Evolutionary conservation across 768 basidiomycete genomes (phyloP).

Genomic region (Boletus rubroflammeus): DNA sequence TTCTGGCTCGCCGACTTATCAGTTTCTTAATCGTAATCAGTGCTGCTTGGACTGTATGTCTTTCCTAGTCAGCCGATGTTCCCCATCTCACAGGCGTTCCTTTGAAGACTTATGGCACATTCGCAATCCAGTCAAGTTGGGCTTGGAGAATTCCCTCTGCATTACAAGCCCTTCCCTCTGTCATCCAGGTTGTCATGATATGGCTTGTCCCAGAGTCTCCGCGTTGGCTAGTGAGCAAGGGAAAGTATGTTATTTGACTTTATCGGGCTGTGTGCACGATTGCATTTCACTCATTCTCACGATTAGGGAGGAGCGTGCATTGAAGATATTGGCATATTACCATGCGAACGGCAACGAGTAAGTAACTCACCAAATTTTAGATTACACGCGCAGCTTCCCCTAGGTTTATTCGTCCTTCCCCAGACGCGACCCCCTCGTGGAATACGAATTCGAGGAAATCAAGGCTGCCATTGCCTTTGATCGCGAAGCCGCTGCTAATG

Average conservation of each 20-base stretch:
- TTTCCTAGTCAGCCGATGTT: background rate
- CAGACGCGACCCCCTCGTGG: background rate
- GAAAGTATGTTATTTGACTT: background rate
- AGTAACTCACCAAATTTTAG: background rate
- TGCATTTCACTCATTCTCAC: background rate
- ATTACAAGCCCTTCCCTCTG: background rate
- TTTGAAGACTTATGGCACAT: background rate
- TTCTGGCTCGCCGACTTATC: background rate
- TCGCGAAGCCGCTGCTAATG: background rate
- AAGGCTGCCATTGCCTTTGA: background rate
- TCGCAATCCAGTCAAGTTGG: background rate
- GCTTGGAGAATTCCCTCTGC: background rate
- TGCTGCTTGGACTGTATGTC: background rate
- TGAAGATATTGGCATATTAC: background rate
- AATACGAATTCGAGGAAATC: background rate
- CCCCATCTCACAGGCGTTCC: background rate
- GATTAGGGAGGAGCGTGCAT: background rate
- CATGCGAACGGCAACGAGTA: background rate
- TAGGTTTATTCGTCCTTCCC: background rate
- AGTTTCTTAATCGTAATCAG: background rate
- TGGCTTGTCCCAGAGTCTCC: background rate
- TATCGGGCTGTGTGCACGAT: too few species aligned
- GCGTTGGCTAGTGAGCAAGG: background rate
- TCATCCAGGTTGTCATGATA: background rate
- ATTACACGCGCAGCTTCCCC: too few species aligned